These are phyloP conservation scores for Dioscorea alata DNA, from an alignment of 106 monocot species.

Conservation along the genomic window DNA sequence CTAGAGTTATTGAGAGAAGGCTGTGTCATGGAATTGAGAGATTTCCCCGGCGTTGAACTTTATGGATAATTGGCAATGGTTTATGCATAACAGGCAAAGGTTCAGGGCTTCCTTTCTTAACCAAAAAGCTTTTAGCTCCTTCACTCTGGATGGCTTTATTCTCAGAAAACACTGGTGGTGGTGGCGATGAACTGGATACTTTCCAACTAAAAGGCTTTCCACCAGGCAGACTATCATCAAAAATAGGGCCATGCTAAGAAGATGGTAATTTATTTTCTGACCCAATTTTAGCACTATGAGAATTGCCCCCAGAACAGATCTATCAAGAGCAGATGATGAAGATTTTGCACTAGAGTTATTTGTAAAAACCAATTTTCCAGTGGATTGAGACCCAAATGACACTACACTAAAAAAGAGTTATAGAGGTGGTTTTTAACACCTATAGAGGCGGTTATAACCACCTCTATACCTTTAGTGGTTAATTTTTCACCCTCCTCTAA, in stretches of 20 bases:
- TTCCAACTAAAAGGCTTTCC: constrained; percentile 15
- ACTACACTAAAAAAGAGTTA: no score
- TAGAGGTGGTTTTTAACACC: no score
- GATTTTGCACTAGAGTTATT: constrained; percentile 15
- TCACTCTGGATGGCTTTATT: constrained; percentile 11
- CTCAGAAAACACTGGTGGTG: constrained; percentile 10
- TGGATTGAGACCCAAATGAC: constrained; percentile 14
- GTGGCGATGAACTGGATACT: constrained; percentile 7
- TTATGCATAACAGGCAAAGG: background rate
- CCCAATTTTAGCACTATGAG: constrained; percentile 11
- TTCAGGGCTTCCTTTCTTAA: constrained; percentile 16
- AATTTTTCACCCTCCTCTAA: no score
- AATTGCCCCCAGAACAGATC: constrained; percentile 10
- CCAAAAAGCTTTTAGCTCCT: constrained; percentile 1
- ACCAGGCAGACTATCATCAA: constrained; percentile 4
- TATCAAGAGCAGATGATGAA: constrained; percentile 17
- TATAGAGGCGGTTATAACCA: no score
- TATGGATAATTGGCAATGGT: constrained; percentile 1
- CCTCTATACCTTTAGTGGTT: no score
- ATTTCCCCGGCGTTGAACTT: constrained; percentile 11
- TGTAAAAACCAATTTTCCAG: constrained; percentile 9
- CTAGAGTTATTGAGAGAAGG: constrained; percentile 15
- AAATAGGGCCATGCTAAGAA: constrained; percentile 11
- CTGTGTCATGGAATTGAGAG: constrained; percentile 9
- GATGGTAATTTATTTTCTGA: constrained; percentile 1